Evolutionary conservation across 2,329 filamentous ascomycete species (phyloP), one percentile per base, ranked within the genome.

Genomic region (Stachybotrys echinatus): DNA sequence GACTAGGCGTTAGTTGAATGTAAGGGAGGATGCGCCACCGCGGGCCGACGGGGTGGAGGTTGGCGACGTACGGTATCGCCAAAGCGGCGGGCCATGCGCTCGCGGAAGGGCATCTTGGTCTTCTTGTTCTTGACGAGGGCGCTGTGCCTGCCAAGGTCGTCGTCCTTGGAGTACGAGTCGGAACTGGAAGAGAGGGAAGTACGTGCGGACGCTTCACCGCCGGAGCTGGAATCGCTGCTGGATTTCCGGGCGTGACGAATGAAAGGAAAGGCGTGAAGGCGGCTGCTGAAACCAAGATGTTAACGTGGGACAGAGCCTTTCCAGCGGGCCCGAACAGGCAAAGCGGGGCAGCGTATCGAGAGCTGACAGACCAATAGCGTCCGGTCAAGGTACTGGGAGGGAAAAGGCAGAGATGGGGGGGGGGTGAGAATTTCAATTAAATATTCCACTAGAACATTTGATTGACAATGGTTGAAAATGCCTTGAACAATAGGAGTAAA

Each of bases 1-100:
- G 8, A 38, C 17, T 19, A 14, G 14, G 12, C n/a, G n/a, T n/a
- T n/a, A n/a, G n/a, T n/a, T n/a, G n/a, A n/a, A n/a, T n/a, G n/a
- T n/a, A n/a, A n/a, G n/a, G n/a, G n/a, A n/a, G n/a, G n/a, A n/a
- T n/a, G n/a, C n/a, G n/a, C n/a, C n/a, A n/a, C n/a, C n/a, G n/a
- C n/a, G n/a, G n/a, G n/a, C n/a, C n/a, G n/a, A n/a, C n/a, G n/a
- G n/a, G n/a, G n/a, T n/a, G n/a, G n/a, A n/a, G n/a, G n/a, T n/a
- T n/a, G n/a, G n/a, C n/a, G 52, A 63, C 71, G 60, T 68, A 74
- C 71, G 55, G 72, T 68, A 56, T 75, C 73, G 61, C 73, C 73
- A 53, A 76, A 72, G 47, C 72, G 72, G 61, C 73, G 73, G 48
- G 72, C 72, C 64, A 76, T 69, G 49, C 67, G 66, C 55, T 71